phyloP scores from a whole-genome alignment of 2,329 filamentous ascomycete genomes.

The Pseudogymnoascus sp. region DNA sequence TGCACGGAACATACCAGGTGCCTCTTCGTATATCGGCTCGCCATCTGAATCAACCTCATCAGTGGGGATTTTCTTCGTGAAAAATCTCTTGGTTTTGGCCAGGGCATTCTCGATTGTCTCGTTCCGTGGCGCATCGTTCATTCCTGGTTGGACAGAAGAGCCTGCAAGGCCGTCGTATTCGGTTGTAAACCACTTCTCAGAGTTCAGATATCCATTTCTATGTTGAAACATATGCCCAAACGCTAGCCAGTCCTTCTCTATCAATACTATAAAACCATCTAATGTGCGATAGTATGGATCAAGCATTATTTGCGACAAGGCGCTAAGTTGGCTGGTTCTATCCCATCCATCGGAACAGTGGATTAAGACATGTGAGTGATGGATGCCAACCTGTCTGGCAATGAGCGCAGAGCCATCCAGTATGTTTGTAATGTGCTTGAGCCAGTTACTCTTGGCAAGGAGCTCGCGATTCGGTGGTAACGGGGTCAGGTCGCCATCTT shows the following conservation, averaged over 20 bases:
- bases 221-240: slow-evolving; percentile 98
- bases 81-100: slow-evolving; percentile 78
- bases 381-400: slow-evolving; percentile 77
- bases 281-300: slow-evolving; percentile 94
- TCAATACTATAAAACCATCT: slow-evolving; percentile 85
- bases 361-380: slow-evolving; percentile 90
- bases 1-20: slow-evolving; percentile 31
- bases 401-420: slow-evolving; percentile 80
- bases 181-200: slow-evolving; percentile 88
- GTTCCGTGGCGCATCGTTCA: slow-evolving; percentile 43
- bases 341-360: slow-evolving; percentile 99
- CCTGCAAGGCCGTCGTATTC: slow-evolving; percentile 73
- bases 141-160: slow-evolving; percentile 51
- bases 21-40: slow-evolving; percentile 20
- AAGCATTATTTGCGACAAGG: slow-evolving; percentile 83
- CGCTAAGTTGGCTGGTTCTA: slow-evolving; percentile 88
- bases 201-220: slow-evolving; percentile 77
- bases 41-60: slow-evolving; percentile 53
- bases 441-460: slow-evolving; percentile 77
- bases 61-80: slow-evolving; percentile 69
- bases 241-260: slow-evolving; percentile 97
- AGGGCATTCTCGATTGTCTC: slow-evolving; percentile 83
- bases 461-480: slow-evolving; percentile 74
- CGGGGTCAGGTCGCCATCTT: slow-evolving; percentile 81
- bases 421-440: slow-evolving; percentile 79